These are phyloP conservation scores for Trametes coccinea DNA, from an alignment of 768 basidiomycete species.

Conservation along the genomic window DNA sequence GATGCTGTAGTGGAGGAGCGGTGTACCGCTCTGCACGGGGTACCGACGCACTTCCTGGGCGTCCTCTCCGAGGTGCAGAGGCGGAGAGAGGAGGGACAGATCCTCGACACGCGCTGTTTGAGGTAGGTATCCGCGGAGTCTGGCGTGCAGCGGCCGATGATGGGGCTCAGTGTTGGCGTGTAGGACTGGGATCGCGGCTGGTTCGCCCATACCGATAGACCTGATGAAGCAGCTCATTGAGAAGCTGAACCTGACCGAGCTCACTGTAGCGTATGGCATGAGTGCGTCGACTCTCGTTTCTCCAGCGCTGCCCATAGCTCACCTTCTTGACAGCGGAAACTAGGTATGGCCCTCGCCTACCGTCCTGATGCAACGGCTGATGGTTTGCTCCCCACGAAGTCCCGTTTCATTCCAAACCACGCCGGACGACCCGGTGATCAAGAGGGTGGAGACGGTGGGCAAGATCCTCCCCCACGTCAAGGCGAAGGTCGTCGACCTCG, in stretches of 20 bases:
- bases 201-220: slow-evolving; percentile 76
- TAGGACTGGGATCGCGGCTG: slow-evolving; percentile 84
- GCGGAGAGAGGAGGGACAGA: slow-evolving; percentile 46
- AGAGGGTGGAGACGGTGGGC: slow-evolving; percentile 83
- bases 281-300: slow-evolving; percentile 48
- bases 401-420: slow-evolving; percentile 85
- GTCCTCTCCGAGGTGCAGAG: slow-evolving; percentile 67
- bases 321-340: slow-evolving; percentile 58
- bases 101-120: slow-evolving; percentile 49
- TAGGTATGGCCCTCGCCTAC: slow-evolving; percentile 39
- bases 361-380: not conserved
- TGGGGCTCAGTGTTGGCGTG: not conserved
- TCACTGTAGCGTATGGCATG: slow-evolving; percentile 87
- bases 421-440: slow-evolving; percentile 63
- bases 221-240: slow-evolving; percentile 73
- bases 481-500: slow-evolving; percentile 64
- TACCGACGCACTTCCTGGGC: slow-evolving; percentile 83
- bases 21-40: slow-evolving; percentile 81
- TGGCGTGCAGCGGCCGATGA: not conserved
- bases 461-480: slow-evolving; percentile 73
- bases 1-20: slow-evolving; percentile 66
- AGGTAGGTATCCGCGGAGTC: slow-evolving; percentile 42
- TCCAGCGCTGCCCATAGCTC: not conserved
- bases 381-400: slow-evolving; percentile 36
- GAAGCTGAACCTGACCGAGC: slow-evolving; percentile 64